These are phyloP conservation scores for Rhizomucor pusillus DNA, from an alignment of 371 early-diverging fungal species.

Conservation along the genomic window DNA sequence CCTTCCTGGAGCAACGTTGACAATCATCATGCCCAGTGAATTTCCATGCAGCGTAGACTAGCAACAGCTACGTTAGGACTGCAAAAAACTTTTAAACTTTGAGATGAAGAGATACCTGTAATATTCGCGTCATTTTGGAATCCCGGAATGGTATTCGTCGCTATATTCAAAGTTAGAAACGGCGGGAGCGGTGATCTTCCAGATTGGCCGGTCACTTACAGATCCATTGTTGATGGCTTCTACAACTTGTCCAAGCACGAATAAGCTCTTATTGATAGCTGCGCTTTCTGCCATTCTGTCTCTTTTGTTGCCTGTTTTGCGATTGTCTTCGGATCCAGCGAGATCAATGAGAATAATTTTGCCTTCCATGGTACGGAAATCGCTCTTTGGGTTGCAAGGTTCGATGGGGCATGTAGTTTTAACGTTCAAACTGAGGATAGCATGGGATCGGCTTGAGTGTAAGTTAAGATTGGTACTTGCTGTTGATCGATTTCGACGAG, in stretches of 20 bases:
- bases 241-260: constrained; percentile 73
- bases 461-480: constrained; percentile 68
- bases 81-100: background rate
- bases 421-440: constrained; percentile 50
- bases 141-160: constrained; percentile 70
- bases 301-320: constrained; percentile 64
- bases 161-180: constrained; percentile 5
- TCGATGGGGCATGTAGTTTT: constrained; percentile 9
- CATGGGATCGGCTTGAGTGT: constrained; percentile 64
- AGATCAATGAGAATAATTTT: constrained; percentile 69
- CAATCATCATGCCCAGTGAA: constrained; percentile 61
- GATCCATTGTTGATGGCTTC: constrained; percentile 61
- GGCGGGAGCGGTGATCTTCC: background rate
- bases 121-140: constrained; percentile 73
- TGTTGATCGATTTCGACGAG: constrained; percentile 55
- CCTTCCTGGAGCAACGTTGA: constrained; percentile 59
- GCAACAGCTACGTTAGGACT: background rate
- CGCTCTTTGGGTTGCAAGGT: background rate
- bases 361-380: constrained; percentile 24
- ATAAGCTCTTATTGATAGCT: constrained; percentile 74
- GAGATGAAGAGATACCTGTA: constrained; percentile 40
- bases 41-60: constrained; percentile 65
- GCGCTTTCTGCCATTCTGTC: constrained; percentile 66
- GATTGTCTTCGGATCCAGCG: constrained; percentile 79
- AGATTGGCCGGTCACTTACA: constrained; percentile 14